Conservation (phyloP, 305 asterid genomes). For the Petunia hybrid region DNA sequence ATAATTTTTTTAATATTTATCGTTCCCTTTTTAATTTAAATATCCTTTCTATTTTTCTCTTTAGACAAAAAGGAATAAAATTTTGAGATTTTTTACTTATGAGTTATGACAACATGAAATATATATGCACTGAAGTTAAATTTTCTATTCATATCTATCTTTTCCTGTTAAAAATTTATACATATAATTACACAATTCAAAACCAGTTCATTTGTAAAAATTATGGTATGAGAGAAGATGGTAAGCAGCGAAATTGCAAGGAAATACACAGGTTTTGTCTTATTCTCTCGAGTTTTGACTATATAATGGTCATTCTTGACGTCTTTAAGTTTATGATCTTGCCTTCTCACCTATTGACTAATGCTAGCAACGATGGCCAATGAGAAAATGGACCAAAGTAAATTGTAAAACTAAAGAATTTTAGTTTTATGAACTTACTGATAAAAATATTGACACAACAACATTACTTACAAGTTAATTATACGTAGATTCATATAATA, state of each 20-base stretch:
- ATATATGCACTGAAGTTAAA: not conserved
- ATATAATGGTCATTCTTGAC: not conserved
- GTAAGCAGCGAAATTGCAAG: conserved; percentile 5
- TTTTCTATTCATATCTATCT: not conserved
- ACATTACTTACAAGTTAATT: no score
- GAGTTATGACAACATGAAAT: not conserved
- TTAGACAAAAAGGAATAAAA: not conserved
- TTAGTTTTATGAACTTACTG: not conserved
- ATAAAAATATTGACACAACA: no score
- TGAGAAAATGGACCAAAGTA: not conserved
- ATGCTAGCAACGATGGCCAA: not conserved
- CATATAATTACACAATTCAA: no score
- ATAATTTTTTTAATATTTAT: not conserved
- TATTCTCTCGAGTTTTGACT: not conserved
- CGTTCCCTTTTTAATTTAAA: not conserved
- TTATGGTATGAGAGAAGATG: not conserved
- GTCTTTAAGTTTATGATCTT: not conserved
- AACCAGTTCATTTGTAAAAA: not conserved
- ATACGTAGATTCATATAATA: no score
- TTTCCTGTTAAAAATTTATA: not conserved
- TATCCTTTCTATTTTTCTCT: not conserved
- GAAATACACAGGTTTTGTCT: not conserved
- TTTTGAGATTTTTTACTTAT: not conserved
- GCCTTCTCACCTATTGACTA: not conserved
- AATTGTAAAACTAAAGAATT: not conserved